A percentile compares a stretch with the other conserved stretches of the same genome.
Evolutionary conservation across 352 stramenopile species (phyloP).

Genomic region (Saprolegnia parasitica): DNA sequence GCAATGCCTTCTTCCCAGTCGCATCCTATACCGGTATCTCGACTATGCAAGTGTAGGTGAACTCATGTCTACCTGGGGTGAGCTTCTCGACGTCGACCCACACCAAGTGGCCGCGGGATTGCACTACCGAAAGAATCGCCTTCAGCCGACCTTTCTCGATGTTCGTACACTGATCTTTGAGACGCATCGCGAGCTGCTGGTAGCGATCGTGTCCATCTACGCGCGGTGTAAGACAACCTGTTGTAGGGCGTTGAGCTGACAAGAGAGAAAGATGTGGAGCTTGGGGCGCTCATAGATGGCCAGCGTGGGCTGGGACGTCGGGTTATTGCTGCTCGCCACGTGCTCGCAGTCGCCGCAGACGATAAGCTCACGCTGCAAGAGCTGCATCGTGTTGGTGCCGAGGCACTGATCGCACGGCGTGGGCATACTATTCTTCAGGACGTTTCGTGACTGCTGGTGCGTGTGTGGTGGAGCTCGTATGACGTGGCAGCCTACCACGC

Average conservation of each 20-base stretch:
- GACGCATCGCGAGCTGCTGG: conserved; percentile 60
- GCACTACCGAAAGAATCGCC: conserved; percentile 36
- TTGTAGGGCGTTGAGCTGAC: conserved; percentile 32
- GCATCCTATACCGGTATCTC: too few relatives aligned
- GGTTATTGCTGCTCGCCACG: background rate
- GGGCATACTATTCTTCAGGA: background rate
- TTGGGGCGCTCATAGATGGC: conserved; percentile 26
- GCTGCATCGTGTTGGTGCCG: background rate
- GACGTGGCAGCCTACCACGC: too few relatives aligned
- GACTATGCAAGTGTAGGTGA: too few relatives aligned
- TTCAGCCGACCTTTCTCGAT: conserved; percentile 3
- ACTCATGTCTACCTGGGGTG: conserved; percentile 51
- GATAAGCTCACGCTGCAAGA: conserved; percentile 7
- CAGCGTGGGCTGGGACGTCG: background rate
- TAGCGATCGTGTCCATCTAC: conserved; percentile 70
- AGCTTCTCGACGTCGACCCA: conserved; percentile 72
- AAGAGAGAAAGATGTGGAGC: conserved; percentile 74
- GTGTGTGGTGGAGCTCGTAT: too few relatives aligned
- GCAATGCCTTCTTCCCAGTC: conserved; percentile 78
- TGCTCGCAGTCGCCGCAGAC: conserved; percentile 25
- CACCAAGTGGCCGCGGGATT: conserved; percentile 53
- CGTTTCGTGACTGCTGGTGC: too few relatives aligned
- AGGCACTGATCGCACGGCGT: conserved; percentile 6
- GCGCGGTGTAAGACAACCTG: background rate
- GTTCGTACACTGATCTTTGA: conserved; percentile 50